phyloP scores from a whole-genome alignment of 441 rosid genomes.

The Rhodomyrtus psidioides region DNA sequence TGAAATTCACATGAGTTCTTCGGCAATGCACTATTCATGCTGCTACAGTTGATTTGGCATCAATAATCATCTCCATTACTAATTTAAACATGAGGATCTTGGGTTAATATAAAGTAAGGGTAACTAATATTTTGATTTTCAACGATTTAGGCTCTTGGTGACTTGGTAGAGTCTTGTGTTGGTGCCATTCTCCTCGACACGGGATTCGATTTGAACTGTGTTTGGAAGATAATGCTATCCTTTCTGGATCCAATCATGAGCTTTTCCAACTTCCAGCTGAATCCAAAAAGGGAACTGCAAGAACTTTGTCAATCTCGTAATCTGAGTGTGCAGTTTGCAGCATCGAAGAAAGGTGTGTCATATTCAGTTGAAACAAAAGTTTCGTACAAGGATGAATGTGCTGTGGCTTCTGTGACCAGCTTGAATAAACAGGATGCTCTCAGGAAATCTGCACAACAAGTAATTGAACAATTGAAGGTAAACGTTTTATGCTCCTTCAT shows the following conservation, averaged over 20 bases:
- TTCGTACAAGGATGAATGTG: constrained; percentile 23
- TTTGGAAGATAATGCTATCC: constrained; percentile 76
- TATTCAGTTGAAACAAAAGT: constrained; percentile 49
- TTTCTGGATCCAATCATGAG: constrained; percentile 51
- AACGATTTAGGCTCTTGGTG: constrained; percentile 75
- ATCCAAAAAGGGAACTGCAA: constrained; percentile 60
- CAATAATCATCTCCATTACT: background rate
- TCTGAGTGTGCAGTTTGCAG: constrained; percentile 33
- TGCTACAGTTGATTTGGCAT: background rate
- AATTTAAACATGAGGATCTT: background rate
- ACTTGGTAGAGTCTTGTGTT: constrained; percentile 78
- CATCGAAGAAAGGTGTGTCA: constrained; percentile 27
- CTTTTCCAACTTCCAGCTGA: constrained; percentile 55
- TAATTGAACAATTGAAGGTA: constrained; percentile 65
- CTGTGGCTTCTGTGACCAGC: constrained; percentile 37
- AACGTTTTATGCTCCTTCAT: background rate
- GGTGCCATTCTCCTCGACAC: constrained; percentile 87
- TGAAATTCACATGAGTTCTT: background rate
- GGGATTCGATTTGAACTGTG: constrained; percentile 60
- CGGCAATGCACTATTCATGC: background rate
- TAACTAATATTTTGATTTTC: background rate
- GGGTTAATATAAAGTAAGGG: background rate
- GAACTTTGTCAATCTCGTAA: constrained; percentile 72
- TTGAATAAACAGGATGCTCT: constrained; percentile 53
- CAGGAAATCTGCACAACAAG: constrained; percentile 47